These are phyloP conservation scores for Coffea humblotiana DNA, from an alignment of 305 asterid genomes.

Conservation along the genomic window DNA sequence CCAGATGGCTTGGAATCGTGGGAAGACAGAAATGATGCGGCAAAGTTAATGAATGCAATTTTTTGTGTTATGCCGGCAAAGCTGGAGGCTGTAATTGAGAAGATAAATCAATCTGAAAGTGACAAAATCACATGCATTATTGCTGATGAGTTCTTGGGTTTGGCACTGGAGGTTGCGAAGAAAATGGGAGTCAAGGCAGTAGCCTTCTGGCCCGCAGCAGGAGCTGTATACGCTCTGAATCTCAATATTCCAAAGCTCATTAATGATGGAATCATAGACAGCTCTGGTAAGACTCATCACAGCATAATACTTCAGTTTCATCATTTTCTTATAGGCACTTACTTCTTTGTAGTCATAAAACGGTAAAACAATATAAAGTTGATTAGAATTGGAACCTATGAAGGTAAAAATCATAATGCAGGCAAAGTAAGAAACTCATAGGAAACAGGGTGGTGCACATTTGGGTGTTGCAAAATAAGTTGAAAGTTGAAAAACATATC, in stretches of 20 bases:
- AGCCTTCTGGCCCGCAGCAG: slow-evolving; percentile 47
- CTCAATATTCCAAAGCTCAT: slow-evolving; percentile 35
- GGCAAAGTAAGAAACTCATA: too few species aligned
- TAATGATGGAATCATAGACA: slow-evolving; percentile 48
- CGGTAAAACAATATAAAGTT: too few species aligned
- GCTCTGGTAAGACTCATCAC: slow-evolving; percentile 35
- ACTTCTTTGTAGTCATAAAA: too few species aligned
- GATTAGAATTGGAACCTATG: too few species aligned
- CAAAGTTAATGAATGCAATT: slow-evolving; percentile 28
- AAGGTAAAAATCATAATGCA: too few species aligned
- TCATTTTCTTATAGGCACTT: too few species aligned
- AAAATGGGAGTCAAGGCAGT: slow-evolving; percentile 41
- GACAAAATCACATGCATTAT: slow-evolving; percentile 14
- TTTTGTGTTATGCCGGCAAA: slow-evolving; percentile 42
- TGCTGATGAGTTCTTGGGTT: slow-evolving; percentile 50
- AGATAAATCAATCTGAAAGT: slow-evolving; percentile 26
- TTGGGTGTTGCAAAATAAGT: too few species aligned
- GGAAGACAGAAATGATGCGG: slow-evolving; percentile 57
- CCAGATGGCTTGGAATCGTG: slow-evolving; percentile 63
- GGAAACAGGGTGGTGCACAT: too few species aligned
- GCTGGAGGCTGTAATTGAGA: slow-evolving; percentile 43
- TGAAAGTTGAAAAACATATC: too few species aligned
- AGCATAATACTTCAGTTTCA: not conserved
- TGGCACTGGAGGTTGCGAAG: slow-evolving; percentile 44
- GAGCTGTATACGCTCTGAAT: slow-evolving; percentile 34